Conservation (phyloP, 441 rosid species). For the Capsella rubella region DNA sequence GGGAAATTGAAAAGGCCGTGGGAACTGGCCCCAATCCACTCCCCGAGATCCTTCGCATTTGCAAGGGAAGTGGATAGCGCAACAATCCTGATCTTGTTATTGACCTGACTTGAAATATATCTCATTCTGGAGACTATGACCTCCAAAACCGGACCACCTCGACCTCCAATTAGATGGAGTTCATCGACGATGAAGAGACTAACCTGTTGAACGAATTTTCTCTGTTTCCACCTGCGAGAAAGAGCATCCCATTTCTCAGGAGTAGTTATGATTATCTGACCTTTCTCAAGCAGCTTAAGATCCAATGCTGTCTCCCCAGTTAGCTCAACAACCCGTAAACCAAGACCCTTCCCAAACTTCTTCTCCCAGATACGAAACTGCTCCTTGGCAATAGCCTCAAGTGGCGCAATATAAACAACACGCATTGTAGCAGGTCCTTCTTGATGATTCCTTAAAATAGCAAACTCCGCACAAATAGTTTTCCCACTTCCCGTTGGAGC, state of each 20-base stretch:
- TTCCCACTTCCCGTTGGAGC: conserved; percentile 99
- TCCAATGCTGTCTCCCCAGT: conserved; percentile 89
- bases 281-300: conserved; percentile 84
- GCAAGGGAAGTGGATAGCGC: conserved; percentile 96
- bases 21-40: conserved; percentile 95
- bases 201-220: conserved; percentile 85
- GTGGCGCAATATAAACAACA: conserved; percentile 90
- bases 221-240: conserved; percentile 93
- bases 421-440: conserved; percentile 72
- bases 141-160: conserved; percentile 90
- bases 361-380: conserved; percentile 79
- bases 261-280: conserved; percentile 86
- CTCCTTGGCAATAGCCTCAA: conserved; percentile 90
- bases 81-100: conserved; percentile 86
- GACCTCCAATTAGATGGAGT: conserved; percentile 90
- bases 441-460: conserved; percentile 85
- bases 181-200: conserved; percentile 81
- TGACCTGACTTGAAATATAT: conserved; percentile 80
- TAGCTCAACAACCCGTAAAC: conserved; percentile 80
- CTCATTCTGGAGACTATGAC: conserved; percentile 96
- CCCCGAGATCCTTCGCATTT: conserved; percentile 95
- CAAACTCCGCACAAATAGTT: conserved; percentile 97
- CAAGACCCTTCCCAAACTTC: conserved; percentile 89
- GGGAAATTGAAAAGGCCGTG: conserved; percentile 93
- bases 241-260: conserved; percentile 99